phyloP scores from a whole-genome alignment of 768 basidiomycete genomes.

The Phylloporus sp. region DNA sequence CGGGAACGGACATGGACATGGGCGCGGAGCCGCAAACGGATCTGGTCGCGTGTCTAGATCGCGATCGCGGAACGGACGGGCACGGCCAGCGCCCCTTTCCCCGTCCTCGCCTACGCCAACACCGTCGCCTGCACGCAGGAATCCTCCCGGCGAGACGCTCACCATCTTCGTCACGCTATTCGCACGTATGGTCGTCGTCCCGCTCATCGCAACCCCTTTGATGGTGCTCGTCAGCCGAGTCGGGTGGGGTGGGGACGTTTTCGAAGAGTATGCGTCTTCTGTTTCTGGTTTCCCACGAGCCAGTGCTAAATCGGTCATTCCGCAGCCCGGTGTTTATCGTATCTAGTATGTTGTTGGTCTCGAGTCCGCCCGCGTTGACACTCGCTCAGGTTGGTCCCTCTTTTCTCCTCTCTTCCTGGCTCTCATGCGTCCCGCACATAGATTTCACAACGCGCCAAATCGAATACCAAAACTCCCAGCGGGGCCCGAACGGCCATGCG shows the following conservation, averaged over 20 bases:
- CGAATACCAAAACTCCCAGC: background rate
- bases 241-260: slow-evolving; percentile 38
- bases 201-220: slow-evolving; percentile 70
- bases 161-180: slow-evolving; percentile 82
- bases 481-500: background rate
- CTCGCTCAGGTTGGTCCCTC: slow-evolving; percentile 46
- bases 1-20: too few species aligned
- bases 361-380: slow-evolving; percentile 76
- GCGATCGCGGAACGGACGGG: background rate
- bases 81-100: background rate
- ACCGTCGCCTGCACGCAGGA: background rate
- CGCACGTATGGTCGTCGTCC: slow-evolving; percentile 84
- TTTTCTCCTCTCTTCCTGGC: slow-evolving; percentile 20
- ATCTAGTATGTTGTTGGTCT: slow-evolving; percentile 75
- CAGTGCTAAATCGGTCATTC: background rate
- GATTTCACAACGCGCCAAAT: slow-evolving; percentile 21
- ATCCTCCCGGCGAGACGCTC: slow-evolving; percentile 61
- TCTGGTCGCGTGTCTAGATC: background rate
- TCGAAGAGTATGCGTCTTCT: slow-evolving; percentile 65
- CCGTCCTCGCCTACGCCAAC: background rate
- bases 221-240: slow-evolving; percentile 60
- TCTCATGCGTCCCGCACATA: background rate
- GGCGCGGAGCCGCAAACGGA: background rate
- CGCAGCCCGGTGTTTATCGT: slow-evolving; percentile 82
- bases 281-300: background rate